These are phyloP conservation scores for Cyberlindnera misumaiensis DNA, from an alignment of 805 yeast genomes.

Conservation along the genomic window DNA sequence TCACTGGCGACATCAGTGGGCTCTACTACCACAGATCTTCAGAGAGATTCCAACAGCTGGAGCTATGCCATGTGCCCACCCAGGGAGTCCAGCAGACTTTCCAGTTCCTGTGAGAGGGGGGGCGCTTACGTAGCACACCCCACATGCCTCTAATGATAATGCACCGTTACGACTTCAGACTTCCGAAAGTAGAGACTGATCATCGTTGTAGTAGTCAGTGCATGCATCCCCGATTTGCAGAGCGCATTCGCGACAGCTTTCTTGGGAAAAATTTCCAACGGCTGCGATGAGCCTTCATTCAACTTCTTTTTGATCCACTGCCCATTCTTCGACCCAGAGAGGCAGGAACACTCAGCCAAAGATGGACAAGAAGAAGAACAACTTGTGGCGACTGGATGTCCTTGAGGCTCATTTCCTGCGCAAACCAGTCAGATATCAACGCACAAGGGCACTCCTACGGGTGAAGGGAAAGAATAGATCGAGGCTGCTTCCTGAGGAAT, in stretches of 20 bases:
- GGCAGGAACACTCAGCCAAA: constrained; percentile 4
- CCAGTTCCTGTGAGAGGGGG: constrained; percentile 14
- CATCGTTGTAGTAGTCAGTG: too few relatives aligned
- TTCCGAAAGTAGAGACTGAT: too few relatives aligned
- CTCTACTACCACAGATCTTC: constrained; percentile 76
- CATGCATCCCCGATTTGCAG: too few relatives aligned
- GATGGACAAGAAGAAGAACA: constrained; percentile 27
- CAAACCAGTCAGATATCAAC: constrained; percentile 39
- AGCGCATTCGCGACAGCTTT: background rate
- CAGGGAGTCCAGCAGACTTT: constrained; percentile 7
- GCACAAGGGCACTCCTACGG: constrained; percentile 32
- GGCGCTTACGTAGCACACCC: too few relatives aligned
- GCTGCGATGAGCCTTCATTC: background rate
- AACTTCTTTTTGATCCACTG: background rate
- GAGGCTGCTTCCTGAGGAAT: constrained; percentile 31
- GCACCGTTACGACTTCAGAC: background rate
- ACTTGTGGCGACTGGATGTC: constrained; percentile 48
- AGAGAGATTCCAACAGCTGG: constrained; percentile 71
- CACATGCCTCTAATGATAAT: background rate
- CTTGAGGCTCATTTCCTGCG: constrained; percentile 43
- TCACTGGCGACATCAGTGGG: constrained; percentile 71
- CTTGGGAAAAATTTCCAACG: background rate
- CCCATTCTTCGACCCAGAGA: background rate
- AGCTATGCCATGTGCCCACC: constrained; percentile 28
- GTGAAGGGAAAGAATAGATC: constrained; percentile 30